Evolutionary conservation across 2,329 filamentous ascomycete species (phyloP), one percentile per base, ranked within the genome.

Genomic region (Didymella lethalis): DNA sequence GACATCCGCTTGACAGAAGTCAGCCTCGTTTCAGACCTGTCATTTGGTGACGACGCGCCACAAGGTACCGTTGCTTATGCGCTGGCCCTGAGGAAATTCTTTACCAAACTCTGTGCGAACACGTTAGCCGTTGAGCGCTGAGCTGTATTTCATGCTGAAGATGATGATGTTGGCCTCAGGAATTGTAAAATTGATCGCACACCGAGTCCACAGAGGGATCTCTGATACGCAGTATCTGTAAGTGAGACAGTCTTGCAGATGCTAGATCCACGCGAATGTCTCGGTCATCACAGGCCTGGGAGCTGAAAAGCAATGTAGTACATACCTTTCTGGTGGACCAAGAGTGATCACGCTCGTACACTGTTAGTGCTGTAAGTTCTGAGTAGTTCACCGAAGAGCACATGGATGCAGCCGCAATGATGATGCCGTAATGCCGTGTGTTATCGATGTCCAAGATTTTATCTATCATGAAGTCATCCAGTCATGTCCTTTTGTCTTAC

Each of bases 171-270:
- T 25, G 7, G 23, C 16, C 44, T 61, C 58, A 57, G 58, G 50
- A 40, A 43, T 11, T 7, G 7, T 54, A 36, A 36, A 40, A 41
- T 7, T 14, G 12, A 16, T 61, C 58, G 58, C 58, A 61, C 58
- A 61, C 18, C 38, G 54, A 61, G 54, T 53, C 58, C 59, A 50
- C 59, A 40, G 14, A 43, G 50, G 64, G 65, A 63, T 68, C 62
- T 66, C 62, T 67, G 50, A 38, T 64, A 60, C 64, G 59, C 57
- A 68, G 65, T 68, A 68, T 68, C 65, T 63, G 65, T 50, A 54
- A 53, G 48, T 34, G 52, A 60, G 48, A 20, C 47, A 54, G 50
- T 25, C 47, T 47, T 47, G 50, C 12, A 32, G 46, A 36, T 29
- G 20, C 6, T 18, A 29, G 46, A 18, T 46, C 50, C 26, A n/a